Conservation (phyloP, 2,329 filamentous ascomycete species). For the Claviceps arundinis region DNA sequence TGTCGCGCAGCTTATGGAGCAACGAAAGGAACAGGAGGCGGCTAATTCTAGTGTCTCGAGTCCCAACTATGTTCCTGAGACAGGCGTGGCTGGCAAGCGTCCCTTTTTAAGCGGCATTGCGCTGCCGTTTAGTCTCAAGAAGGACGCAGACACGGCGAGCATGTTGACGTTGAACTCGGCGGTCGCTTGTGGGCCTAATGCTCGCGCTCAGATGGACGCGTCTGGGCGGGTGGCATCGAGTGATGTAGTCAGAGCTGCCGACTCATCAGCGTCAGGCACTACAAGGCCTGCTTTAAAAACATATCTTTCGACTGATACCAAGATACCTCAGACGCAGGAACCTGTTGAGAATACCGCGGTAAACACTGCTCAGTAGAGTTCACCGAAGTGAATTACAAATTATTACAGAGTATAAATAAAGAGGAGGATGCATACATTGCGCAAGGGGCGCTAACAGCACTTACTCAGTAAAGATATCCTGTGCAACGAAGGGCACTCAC, state of each 20-base stretch:
- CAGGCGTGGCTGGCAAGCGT: conserved; percentile 45
- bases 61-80: conserved; percentile 28
- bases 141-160: conserved; percentile 52
- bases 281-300: conserved; percentile 31
- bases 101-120: conserved; percentile 57
- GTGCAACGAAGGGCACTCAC: conserved; percentile 4
- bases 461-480: conserved; percentile 7
- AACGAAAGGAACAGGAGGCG: conserved; percentile 25
- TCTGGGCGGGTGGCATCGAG: conserved; percentile 1
- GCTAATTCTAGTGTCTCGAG: conserved; percentile 29
- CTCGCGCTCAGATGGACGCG: conserved; percentile 8
- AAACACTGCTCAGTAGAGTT: neutral
- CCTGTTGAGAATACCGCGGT: neutral
- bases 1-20: conserved; percentile 29
- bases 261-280: conserved; percentile 2
- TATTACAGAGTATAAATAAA: neutral
- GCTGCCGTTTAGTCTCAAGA: conserved; percentile 57
- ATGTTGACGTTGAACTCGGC: conserved; percentile 51
- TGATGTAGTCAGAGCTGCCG: conserved; percentile 5
- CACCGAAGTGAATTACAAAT: neutral
- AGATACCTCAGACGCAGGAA: conserved; percentile 20
- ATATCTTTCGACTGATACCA: conserved; percentile 36
- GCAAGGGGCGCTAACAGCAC: neutral
- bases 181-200: conserved; percentile 15
- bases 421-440: neutral